Evolutionary conservation across 768 basidiomycete genomes (phyloP).

Genomic region (Amanita polypyramis): DNA sequence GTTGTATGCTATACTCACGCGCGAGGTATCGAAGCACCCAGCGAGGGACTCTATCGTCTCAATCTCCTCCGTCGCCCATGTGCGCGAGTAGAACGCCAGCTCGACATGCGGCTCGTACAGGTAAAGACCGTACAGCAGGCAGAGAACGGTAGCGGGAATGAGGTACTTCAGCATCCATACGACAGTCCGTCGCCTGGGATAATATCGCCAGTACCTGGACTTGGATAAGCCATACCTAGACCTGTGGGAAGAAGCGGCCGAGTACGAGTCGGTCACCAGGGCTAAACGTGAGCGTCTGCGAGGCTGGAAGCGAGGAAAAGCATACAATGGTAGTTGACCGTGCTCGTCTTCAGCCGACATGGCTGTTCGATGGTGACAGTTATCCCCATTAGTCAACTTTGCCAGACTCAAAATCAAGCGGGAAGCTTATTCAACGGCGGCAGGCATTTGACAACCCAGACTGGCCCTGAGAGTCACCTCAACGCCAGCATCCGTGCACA

Average conservation of each 20-base stretch:
- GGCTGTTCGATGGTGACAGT: neutral
- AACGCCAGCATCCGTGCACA: no score
- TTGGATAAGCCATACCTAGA: neutral
- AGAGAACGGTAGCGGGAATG: constrained; percentile 25
- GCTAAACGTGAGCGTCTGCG: neutral
- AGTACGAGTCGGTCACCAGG: neutral
- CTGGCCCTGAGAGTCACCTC: no score
- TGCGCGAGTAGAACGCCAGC: constrained; percentile 63
- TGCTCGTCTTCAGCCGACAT: neutral
- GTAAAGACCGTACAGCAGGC: constrained; percentile 39
- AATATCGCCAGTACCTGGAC: neutral
- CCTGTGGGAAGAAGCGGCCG: neutral
- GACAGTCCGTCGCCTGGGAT: constrained; percentile 21
- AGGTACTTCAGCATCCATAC: constrained; percentile 32
- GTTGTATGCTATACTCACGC: constrained; percentile 59
- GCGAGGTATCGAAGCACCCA: constrained; percentile 62
- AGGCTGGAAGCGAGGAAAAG: neutral
- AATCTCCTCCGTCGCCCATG: constrained; percentile 71
- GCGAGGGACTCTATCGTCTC: constrained; percentile 49
- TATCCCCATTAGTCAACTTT: neutral
- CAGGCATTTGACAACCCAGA: no score
- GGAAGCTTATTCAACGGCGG: no score
- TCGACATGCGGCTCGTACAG: constrained; percentile 83
- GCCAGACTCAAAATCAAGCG: no score
- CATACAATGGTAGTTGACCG: constrained; percentile 4